A percentile compares a stretch with the other conserved stretches of the same genome.
Evolutionary conservation across 1,284 basidiomycete species (phyloP).

Genomic region (Anthracocystis panici-leucophaei): DNA sequence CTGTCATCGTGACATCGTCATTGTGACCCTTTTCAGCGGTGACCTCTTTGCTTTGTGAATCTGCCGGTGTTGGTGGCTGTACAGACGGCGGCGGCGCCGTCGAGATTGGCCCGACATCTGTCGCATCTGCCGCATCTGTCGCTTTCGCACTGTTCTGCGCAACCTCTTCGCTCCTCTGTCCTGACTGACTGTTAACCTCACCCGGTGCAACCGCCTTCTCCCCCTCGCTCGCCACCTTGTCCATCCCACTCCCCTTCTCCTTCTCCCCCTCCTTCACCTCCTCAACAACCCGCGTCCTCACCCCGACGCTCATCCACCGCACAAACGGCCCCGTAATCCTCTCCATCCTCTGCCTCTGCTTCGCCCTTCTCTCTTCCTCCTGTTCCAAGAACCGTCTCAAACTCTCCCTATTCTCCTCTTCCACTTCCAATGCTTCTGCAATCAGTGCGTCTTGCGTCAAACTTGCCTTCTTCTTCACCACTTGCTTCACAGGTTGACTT

Average conservation of each 20-base stretch:
- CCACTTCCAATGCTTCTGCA: conserved; percentile 82
- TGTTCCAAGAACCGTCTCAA: conserved; percentile 80
- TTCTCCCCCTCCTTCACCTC: conserved; percentile 9
- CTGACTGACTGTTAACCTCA: background rate
- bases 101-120: background rate
- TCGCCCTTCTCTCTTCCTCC: conserved; percentile 83
- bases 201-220: background rate
- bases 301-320: conserved; percentile 78
- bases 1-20: background rate
- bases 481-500: conserved; percentile 20
- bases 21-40: background rate
- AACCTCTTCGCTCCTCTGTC: background rate
- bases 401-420: conserved; percentile 84
- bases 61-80: background rate
- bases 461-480: conserved; percentile 41
- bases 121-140: background rate
- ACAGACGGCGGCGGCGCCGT: background rate
- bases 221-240: background rate
- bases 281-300: conserved; percentile 34
- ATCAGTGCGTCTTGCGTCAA: conserved; percentile 84
- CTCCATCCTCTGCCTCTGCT: conserved; percentile 75
- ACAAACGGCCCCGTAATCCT: conserved; percentile 79
- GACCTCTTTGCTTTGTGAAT: background rate
- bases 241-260: background rate
- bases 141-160: background rate